These are phyloP conservation scores for Metarhizium anisopliae DNA, from an alignment of 2,329 filamentous ascomycete species.

Conservation along the genomic window DNA sequence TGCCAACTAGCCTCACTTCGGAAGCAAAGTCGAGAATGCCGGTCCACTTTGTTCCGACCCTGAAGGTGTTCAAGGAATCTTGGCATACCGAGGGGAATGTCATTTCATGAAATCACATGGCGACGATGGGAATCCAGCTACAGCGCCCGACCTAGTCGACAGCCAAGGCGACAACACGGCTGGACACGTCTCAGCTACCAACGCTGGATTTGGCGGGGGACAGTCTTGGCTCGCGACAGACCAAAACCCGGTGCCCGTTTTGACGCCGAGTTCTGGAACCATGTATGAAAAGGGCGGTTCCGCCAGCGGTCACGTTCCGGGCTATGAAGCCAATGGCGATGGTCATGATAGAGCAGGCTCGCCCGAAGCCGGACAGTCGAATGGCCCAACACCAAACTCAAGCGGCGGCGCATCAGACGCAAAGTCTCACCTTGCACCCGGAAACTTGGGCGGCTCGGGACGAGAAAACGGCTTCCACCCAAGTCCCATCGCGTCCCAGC, in stretches of 20 bases:
- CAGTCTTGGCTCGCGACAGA: conserved; percentile 31
- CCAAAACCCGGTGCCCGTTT: conserved; percentile 24
- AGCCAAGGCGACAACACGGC: conserved; percentile 16
- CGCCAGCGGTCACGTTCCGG: conserved; percentile 17
- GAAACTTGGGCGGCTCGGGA: conserved; percentile 28
- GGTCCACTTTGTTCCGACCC: conserved; percentile 24
- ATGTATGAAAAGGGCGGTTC: conserved; percentile 25
- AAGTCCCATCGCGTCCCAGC: conserved; percentile 39
- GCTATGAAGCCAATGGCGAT: conserved; percentile 36
- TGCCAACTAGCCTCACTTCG: background rate
- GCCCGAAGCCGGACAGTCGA: conserved; percentile 40
- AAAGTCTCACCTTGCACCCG: conserved; percentile 17
- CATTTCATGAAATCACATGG: conserved; percentile 30
- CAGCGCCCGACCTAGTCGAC: conserved; percentile 30
- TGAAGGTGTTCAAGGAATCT: conserved; percentile 29
- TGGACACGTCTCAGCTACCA: background rate
- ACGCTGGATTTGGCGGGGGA: conserved; percentile 6
- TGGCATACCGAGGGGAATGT: conserved; percentile 36
- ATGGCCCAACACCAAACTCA: conserved; percentile 51
- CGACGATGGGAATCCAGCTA: conserved; percentile 31
- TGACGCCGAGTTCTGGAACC: conserved; percentile 24
- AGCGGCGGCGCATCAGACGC: conserved; percentile 27
- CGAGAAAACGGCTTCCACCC: conserved; percentile 39
- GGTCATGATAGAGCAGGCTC: conserved; percentile 39
- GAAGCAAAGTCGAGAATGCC: conserved; percentile 1